These are phyloP conservation scores for Microdochium paspali DNA, from an alignment of 2,329 filamentous ascomycete species.

Conservation along the genomic window DNA sequence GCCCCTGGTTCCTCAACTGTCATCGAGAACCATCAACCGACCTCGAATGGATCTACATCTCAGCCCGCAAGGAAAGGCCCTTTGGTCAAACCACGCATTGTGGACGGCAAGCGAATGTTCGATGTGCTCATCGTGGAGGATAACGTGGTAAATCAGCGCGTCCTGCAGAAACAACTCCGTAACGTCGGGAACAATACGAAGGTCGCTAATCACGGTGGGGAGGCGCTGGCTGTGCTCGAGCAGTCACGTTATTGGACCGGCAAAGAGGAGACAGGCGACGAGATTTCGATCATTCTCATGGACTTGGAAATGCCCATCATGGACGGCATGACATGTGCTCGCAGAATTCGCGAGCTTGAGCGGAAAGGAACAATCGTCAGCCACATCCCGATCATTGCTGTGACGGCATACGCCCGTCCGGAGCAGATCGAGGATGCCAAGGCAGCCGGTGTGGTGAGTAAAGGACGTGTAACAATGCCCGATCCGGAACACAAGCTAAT, in stretches of 20 bases:
- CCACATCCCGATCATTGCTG: constrained; percentile 72
- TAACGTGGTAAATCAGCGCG: constrained; percentile 58
- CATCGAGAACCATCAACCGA: constrained; percentile 18
- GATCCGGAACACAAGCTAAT: constrained; percentile 9
- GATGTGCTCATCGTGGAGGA: constrained; percentile 59
- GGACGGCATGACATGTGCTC: constrained; percentile 69
- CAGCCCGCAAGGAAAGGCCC: constrained; percentile 5
- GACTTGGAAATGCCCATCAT: constrained; percentile 79
- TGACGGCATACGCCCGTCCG: constrained; percentile 70
- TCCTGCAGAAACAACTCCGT: constrained; percentile 51
- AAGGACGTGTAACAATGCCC: neutral
- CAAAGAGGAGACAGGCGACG: constrained; percentile 33
- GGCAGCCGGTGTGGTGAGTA: constrained; percentile 60
- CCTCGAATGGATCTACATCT: constrained; percentile 6
- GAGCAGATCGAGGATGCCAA: constrained; percentile 67
- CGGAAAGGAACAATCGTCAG: constrained; percentile 46
- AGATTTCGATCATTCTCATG: constrained; percentile 65
- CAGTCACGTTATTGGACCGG: constrained; percentile 47
- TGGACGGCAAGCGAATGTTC: constrained; percentile 25
- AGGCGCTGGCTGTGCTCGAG: constrained; percentile 49
- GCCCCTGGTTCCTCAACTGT: constrained; percentile 22
- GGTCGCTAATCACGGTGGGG: constrained; percentile 56
- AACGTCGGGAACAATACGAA: constrained; percentile 50
- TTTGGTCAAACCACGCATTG: constrained; percentile 12
- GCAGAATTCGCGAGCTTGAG: constrained; percentile 60